Evolutionary conservation across 208 protist species (phyloP).

Genomic region (Leptomonas seymouri): DNA sequence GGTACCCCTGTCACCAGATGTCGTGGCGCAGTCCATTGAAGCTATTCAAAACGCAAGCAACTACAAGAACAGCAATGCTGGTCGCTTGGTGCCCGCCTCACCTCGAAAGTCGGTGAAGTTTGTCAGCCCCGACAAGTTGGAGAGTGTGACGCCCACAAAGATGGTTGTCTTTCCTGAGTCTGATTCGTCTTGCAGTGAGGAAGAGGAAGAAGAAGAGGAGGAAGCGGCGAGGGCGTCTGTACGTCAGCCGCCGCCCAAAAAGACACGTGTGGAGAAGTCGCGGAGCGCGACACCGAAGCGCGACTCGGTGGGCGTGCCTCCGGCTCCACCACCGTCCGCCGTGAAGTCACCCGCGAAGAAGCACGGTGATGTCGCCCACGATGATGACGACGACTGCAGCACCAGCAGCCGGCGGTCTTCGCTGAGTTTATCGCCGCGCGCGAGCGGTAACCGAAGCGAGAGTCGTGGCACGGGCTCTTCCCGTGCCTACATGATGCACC

Average conservation of each 20-base stretch:
- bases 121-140: conserved; percentile 50
- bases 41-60: not conserved
- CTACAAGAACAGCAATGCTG: not conserved
- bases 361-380: not conserved
- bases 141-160: conserved; percentile 48
- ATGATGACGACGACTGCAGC: not conserved
- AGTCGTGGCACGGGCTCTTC: no score
- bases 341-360: conserved; percentile 13
- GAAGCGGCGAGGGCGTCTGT: conserved; percentile 6
- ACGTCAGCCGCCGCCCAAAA: conserved; percentile 9
- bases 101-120: conserved; percentile 85
- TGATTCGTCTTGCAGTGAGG: conserved; percentile 6
- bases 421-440: not conserved
- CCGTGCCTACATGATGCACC: conserved; percentile 13
- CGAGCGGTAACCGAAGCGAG: no score
- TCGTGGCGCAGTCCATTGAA: not conserved
- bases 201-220: conserved; percentile 12
- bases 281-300: conserved; percentile 7
- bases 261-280: conserved; percentile 10
- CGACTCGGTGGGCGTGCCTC: conserved; percentile 12
- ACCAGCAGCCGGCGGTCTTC: not conserved
- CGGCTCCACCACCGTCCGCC: conserved; percentile 31
- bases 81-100: conserved; percentile 6
- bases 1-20: conserved; percentile 6
- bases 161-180: conserved; percentile 11